Base-by-base conservation (phyloP, 2,329 filamentous ascomycete species). In the Daldinia sp. region DNA sequence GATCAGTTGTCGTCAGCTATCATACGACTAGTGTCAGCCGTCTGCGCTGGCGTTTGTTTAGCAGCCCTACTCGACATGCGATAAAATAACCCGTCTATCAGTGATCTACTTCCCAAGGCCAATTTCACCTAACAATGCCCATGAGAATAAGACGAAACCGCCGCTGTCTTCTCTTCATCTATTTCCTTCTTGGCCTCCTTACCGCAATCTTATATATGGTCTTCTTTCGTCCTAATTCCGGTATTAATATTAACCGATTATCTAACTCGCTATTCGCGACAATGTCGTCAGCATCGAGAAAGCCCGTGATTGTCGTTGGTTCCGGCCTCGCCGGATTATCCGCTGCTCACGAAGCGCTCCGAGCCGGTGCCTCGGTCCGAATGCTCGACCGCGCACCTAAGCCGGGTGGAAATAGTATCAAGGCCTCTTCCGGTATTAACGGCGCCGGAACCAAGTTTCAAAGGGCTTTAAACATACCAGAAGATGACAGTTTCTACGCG, bases 351-450 rank as follows among this genome's bases (percentile, higher is more conserved):
- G 80, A 85, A 61, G 82, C 88, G 5, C 76, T 89, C 3, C 74
- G 78, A 3, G 78, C 81, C 10, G 81, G 82, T 35, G 78, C 84
- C 1, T 74, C 80, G 0, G 87, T 90, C 0, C 78, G 79, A 29
- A 78, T 90, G 50, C 79, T 90, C 10, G 87, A 90, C 60, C 83
- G 86, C 17, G 81, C 82, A 0, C 71, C 81, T 2, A 87, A 87
- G 69, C 85, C 87, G 0, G 87, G 87, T 32, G 86, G 87, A 1
- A 89, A 90, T 70, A 86, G 82, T 69, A 88, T 90, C 75, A 90
- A 90, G 74, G 87, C 87, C 0, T 89, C 87, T 0, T 89, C 86
- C 0, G 87, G 87, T 0, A 90, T 90, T 74, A 89, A 88, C 66
- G 87, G 85, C 5, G 85, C 85, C 0, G 81, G 81, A 0, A 89